These are phyloP conservation scores for Eucalyptus shirleyi DNA, from an alignment of 345 rosid genomes.

Conservation along the genomic window DNA sequence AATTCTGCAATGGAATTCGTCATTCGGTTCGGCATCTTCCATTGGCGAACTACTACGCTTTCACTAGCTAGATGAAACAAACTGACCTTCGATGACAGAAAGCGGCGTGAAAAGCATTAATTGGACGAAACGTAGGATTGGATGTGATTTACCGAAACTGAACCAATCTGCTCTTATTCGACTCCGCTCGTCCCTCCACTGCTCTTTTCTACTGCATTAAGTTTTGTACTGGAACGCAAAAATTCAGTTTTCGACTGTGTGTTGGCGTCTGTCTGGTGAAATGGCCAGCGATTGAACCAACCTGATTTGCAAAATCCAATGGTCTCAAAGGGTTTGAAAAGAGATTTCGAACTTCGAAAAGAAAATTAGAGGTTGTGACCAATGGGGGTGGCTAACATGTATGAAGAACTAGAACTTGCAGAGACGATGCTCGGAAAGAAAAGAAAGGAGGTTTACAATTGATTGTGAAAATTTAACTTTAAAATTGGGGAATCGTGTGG, in stretches of 20 bases:
- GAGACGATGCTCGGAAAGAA: background rate
- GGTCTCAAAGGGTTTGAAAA: background rate
- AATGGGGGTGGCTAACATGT: background rate
- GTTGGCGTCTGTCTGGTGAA: background rate
- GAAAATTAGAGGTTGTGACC: background rate
- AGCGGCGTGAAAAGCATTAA: background rate
- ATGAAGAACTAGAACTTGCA: background rate
- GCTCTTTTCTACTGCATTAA: background rate
- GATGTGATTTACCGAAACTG: background rate
- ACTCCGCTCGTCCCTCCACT: background rate
- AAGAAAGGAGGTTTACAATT: background rate
- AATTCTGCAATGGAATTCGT: background rate
- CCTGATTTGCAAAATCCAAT: background rate
- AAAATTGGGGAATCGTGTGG: background rate
- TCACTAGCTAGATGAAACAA: background rate
- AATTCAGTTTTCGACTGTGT: background rate
- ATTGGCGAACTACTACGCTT: background rate
- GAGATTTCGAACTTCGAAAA: background rate
- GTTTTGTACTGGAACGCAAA: background rate
- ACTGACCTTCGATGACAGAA: background rate
- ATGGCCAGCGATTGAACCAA: background rate
- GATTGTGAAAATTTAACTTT: background rate
- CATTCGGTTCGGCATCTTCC: background rate
- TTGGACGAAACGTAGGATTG: background rate
- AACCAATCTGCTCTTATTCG: background rate